These are phyloP conservation scores for Aspergillus indologenus DNA, from an alignment of 495 filamentous ascomycete species.

Conservation along the genomic window DNA sequence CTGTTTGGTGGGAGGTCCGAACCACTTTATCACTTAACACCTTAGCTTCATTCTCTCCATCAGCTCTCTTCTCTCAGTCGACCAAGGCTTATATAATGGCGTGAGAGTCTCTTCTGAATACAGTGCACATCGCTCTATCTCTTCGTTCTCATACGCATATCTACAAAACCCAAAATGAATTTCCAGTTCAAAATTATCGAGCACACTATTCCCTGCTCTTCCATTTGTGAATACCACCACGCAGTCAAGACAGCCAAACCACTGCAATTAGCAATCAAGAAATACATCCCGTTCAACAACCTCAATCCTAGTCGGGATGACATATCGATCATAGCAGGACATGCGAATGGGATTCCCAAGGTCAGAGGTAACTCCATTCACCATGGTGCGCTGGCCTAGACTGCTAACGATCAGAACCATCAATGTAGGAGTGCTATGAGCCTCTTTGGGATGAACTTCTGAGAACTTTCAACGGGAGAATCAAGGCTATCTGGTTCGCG, in stretches of 20 bases:
- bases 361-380: conserved; percentile 22
- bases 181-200: conserved; percentile 4
- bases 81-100: no score
- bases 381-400: neutral
- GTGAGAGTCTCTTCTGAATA: no score
- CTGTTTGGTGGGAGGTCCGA: neutral
- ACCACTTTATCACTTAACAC: neutral
- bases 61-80: neutral
- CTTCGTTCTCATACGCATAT: neutral
- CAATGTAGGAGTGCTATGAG: conserved; percentile 66
- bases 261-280: conserved; percentile 62
- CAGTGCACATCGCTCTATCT: neutral
- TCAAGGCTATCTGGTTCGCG: conserved; percentile 69
- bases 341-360: conserved; percentile 75
- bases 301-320: conserved; percentile 52
- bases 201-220: conserved; percentile 5
- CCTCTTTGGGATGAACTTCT: conserved; percentile 68
- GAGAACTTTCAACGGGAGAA: conserved; percentile 31
- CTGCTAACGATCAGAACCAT: neutral
- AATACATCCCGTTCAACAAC: conserved; percentile 64
- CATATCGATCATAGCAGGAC: conserved; percentile 68
- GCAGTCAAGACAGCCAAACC: neutral
- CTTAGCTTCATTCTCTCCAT: neutral
- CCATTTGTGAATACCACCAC: conserved; percentile 6
- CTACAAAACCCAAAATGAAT: no score